phyloP scores from a whole-genome alignment of 208 protist genomes.

The Leishmania tropica region DNA sequence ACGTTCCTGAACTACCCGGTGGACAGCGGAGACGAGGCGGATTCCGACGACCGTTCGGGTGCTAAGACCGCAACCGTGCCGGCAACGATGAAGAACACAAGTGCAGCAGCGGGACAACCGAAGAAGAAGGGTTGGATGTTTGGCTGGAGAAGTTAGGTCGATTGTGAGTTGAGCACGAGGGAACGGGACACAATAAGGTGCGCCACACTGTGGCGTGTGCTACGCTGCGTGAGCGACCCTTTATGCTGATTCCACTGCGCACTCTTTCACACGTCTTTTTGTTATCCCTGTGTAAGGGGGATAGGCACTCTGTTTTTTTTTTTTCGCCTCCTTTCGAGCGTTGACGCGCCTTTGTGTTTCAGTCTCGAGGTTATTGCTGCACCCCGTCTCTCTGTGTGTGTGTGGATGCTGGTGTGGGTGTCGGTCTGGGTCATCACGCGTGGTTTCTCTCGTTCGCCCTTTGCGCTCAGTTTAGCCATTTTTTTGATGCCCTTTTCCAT shows the following conservation, averaged over 20 bases:
- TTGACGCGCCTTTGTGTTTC: neutral
- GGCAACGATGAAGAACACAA: constrained; percentile 3
- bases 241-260: too few species aligned
- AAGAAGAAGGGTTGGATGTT: constrained; percentile 32
- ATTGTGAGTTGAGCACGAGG: neutral
- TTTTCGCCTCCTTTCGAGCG: too few species aligned
- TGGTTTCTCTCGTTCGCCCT: neutral
- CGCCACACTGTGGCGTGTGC: neutral
- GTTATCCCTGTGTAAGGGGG: neutral
- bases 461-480: neutral
- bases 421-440: neutral
- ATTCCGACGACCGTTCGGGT: neutral
- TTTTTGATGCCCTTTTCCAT: neutral
- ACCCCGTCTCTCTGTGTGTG: neutral
- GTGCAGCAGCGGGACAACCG: neutral
- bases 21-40: constrained; percentile 4
- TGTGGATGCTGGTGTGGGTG: neutral
- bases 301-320: too few species aligned
- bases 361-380: neutral
- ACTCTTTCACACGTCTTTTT: too few species aligned
- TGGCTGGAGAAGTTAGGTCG: constrained; percentile 17
- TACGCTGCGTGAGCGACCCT: neutral
- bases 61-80: constrained; percentile 4
- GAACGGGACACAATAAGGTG: neutral
- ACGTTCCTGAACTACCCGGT: constrained; percentile 75